A percentile compares a stretch with the other conserved stretches of the same genome.
Evolutionary conservation across 148 eudicot species (phyloP).

Genomic region (Persicaria tinctoria): DNA sequence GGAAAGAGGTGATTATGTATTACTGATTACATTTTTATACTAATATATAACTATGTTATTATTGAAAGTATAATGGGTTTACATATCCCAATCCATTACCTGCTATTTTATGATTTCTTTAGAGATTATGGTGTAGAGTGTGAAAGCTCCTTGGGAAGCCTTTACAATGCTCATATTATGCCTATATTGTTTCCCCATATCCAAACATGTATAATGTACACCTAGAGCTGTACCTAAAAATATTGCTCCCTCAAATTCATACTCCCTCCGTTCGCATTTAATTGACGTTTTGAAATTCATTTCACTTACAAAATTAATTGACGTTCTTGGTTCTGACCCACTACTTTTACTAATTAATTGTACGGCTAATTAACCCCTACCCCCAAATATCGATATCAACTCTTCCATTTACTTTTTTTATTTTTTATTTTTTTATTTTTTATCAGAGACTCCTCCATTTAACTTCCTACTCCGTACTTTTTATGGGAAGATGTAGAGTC

Average conservation of each 20-base stretch:
- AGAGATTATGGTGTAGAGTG: background rate
- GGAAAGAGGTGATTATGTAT: constrained; percentile 93
- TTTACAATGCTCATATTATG: background rate
- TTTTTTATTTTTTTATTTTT: too few species aligned
- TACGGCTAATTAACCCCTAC: too few species aligned
- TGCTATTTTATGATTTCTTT: background rate
- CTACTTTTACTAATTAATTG: too few species aligned
- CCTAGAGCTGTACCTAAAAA: background rate
- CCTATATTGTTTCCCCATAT: background rate
- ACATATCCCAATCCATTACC: background rate
- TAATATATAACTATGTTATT: constrained; percentile 9
- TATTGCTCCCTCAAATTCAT: background rate
- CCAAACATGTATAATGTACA: background rate
- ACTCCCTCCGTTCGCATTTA: too few species aligned
- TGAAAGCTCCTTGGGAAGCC: background rate
- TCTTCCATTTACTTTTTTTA: too few species aligned
- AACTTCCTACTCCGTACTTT: too few species aligned
- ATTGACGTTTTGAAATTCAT: too few species aligned
- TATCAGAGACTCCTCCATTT: too few species aligned
- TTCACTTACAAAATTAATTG: too few species aligned
- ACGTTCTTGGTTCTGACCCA: too few species aligned
- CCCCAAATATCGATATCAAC: too few species aligned
- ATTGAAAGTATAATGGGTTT: background rate
- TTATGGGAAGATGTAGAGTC: too few species aligned
- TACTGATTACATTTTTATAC: constrained; percentile 25